Conservation (phyloP, 2,329 filamentous ascomycete genomes). For the Nigrospora osmanthi region DNA sequence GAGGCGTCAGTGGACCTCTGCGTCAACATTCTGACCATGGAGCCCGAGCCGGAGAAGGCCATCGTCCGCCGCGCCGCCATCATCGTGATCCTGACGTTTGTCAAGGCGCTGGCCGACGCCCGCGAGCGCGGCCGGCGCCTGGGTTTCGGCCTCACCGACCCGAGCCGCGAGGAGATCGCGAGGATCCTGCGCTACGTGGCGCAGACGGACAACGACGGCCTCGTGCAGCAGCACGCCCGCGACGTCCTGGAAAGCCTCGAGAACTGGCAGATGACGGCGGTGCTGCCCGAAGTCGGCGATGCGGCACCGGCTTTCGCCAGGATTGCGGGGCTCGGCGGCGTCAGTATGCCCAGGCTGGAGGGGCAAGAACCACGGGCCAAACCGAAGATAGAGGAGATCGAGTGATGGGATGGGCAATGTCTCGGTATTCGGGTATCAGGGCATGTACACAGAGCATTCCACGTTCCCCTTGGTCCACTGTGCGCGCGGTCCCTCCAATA, state of each 20-base stretch:
- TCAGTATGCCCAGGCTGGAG: slow-evolving; percentile 11
- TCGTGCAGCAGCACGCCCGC: slow-evolving; percentile 59
- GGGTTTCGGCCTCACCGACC: slow-evolving; percentile 45
- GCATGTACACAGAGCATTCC: no score
- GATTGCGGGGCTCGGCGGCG: slow-evolving; percentile 29
- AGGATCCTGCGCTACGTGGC: slow-evolving; percentile 56
- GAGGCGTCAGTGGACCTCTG: slow-evolving; percentile 54
- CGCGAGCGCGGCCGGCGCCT: slow-evolving; percentile 36
- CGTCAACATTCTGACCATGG: slow-evolving; percentile 54
- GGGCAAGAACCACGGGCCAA: slow-evolving; percentile 4
- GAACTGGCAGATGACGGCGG: slow-evolving; percentile 47
- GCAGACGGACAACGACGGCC: slow-evolving; percentile 57
- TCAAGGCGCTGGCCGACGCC: slow-evolving; percentile 50
- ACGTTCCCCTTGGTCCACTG: no score
- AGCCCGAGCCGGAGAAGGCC: slow-evolving; percentile 49
- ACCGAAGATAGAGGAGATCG: slow-evolving; percentile 23
- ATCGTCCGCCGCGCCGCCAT: slow-evolving; percentile 63
- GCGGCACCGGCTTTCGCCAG: slow-evolving; percentile 16
- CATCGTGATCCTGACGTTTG: slow-evolving; percentile 52
- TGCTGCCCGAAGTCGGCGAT: slow-evolving; percentile 30
- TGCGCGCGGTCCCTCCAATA: no score
- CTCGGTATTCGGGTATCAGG: no score
- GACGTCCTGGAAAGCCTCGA: slow-evolving; percentile 62
- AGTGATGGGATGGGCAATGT: slow-evolving; percentile 7
- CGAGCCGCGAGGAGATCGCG: slow-evolving; percentile 53